Evolutionary conservation across 2,329 filamentous ascomycete species (phyloP), one percentile per base, ranked within the genome.

Genomic region (Fusarium sublunatum): DNA sequence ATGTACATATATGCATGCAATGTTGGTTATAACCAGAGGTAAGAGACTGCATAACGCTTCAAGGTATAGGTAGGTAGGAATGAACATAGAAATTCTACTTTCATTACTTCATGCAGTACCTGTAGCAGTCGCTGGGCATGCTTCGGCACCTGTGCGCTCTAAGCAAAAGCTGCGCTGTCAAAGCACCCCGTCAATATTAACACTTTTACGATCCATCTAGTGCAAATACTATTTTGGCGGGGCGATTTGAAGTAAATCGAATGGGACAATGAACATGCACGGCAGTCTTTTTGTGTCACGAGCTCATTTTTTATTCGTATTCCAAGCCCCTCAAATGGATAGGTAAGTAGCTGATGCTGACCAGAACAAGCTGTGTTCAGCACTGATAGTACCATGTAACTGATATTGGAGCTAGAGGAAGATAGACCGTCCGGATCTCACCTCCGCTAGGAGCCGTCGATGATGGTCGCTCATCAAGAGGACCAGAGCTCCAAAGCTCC

Each of bases 361-460:
- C 48, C n/a, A 43, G 26, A 43, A 32, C 34, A 22, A 6, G 31
- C 6, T 32, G 13, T 32, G 35, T 53, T 35, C 43, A 39, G 32
- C 39, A 28, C 52, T 38, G 31, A 15, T 32, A 29, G 24, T 42
- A 32, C 19, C 19, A 19, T 19, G 19, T 19, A 19, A 34, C 36
- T 47, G 42, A 36, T 49, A 53, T 38, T 45, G 28, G 29, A 40
- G 29, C 35, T 32, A 36, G 42, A 49, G 34, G 35, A 32, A 35
- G 32, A 53, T 58, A 40, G 57, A 28, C 41, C 55, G 47, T 47
- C 46, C 42, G 62, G 67, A 70, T 70, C 65, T 61, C 54, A 60
- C 61, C 48, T 69, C 60, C 67, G 46, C 51, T 52, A 50, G 54
- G 39, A 67, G 52, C 56, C 65, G 51, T 61, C 46, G 65, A 59